These are phyloP conservation scores for Pseudocercospora pini-densiflorae DNA, from an alignment of 2,329 filamentous ascomycete genomes.

Conservation along the genomic window DNA sequence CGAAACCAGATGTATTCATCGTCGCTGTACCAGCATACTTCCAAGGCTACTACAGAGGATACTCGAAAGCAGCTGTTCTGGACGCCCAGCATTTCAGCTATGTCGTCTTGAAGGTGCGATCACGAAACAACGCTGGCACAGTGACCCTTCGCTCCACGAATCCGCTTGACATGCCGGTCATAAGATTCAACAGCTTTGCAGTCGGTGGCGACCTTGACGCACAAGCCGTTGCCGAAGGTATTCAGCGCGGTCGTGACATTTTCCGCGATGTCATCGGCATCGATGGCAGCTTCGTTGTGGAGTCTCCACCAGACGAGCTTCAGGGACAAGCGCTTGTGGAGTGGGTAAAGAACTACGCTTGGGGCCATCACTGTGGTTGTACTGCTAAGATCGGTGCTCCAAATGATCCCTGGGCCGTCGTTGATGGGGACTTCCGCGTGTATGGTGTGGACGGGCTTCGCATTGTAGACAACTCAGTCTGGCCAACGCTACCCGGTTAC, in stretches of 20 bases:
- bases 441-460: slow-evolving; percentile 59
- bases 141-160: slow-evolving; percentile 65
- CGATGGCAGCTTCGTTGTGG: slow-evolving; percentile 34
- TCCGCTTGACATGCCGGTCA: slow-evolving; percentile 66
- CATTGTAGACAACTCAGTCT: slow-evolving; percentile 66
- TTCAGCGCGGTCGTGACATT: slow-evolving; percentile 54
- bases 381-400: slow-evolving; percentile 61
- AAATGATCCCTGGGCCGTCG: slow-evolving; percentile 58
- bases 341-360: slow-evolving; percentile 51
- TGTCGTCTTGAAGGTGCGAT: slow-evolving; percentile 64
- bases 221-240: slow-evolving; percentile 59
- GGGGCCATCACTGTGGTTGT: slow-evolving; percentile 63
- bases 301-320: slow-evolving; percentile 47
- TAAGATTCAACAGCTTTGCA: slow-evolving; percentile 65
- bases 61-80: slow-evolving; percentile 45
- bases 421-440: slow-evolving; percentile 63
- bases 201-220: slow-evolving; percentile 41
- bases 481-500: slow-evolving; percentile 58
- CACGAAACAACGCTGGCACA: slow-evolving; percentile 64
- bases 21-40: slow-evolving; percentile 60
- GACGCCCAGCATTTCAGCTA: slow-evolving; percentile 52
- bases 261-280: slow-evolving; percentile 13
- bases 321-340: slow-evolving; percentile 50
- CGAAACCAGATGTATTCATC: slow-evolving; percentile 55
- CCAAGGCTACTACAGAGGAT: slow-evolving; percentile 61